Evolutionary conservation across 306 rosid genomes (phyloP).

Genomic region (Castanopsis chinensis): DNA sequence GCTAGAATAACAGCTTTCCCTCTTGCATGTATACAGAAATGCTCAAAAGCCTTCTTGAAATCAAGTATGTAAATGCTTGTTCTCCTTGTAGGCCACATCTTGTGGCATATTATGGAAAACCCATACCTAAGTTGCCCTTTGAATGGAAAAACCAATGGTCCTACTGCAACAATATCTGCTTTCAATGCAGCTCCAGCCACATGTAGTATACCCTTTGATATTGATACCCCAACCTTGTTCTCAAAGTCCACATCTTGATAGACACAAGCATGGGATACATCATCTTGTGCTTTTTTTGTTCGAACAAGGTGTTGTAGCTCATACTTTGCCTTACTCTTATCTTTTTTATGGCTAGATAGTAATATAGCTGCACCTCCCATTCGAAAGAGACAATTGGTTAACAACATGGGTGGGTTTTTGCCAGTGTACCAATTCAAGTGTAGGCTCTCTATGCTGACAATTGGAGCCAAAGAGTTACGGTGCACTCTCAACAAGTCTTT

Average conservation of each 20-base stretch:
- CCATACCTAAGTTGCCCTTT: constrained; percentile 39
- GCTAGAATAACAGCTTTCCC: constrained; percentile 51
- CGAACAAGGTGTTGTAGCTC: constrained; percentile 42
- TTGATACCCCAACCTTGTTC: constrained; percentile 38
- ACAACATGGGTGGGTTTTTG: constrained; percentile 50
- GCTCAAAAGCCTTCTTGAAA: too few species aligned
- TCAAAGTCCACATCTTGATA: constrained; percentile 42
- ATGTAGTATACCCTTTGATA: constrained; percentile 43
- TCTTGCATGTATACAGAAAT: constrained; percentile 64
- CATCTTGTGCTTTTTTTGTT: constrained; percentile 57
- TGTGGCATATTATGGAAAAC: constrained; percentile 27
- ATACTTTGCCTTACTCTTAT: constrained; percentile 52
- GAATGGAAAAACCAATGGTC: constrained; percentile 48
- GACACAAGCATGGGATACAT: constrained; percentile 43
- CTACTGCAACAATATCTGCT: constrained; percentile 44
- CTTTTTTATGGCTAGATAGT: constrained; percentile 44
- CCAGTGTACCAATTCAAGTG: constrained; percentile 55
- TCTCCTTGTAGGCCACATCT: constrained; percentile 25
- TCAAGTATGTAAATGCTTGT: too few species aligned
- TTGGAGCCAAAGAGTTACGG: constrained; percentile 49
- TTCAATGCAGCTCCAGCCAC: constrained; percentile 52
- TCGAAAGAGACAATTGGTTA: constrained; percentile 63
- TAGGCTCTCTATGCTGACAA: constrained; percentile 54
- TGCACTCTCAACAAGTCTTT: constrained; percentile 58
- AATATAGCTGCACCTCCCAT: constrained; percentile 66